phyloP scores from a whole-genome alignment of 2,329 filamentous ascomycete genomes.

The Colletotrichum incanum region DNA sequence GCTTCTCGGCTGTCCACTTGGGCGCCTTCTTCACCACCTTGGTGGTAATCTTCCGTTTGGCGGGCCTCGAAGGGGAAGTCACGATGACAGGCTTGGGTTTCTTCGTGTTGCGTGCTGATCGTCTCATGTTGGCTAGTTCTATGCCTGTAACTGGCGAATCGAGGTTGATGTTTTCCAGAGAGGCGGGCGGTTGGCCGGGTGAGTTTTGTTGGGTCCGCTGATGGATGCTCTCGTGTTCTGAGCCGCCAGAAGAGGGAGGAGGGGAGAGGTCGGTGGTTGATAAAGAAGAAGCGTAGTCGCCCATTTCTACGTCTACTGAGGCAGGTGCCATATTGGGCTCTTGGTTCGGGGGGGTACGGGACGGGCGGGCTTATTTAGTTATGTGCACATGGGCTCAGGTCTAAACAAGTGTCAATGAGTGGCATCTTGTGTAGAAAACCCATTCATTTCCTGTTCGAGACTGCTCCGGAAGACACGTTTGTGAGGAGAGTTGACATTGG shows the following conservation, averaged over 20 bases:
- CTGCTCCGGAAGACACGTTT: not conserved
- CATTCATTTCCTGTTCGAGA: not conserved
- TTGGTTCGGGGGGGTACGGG: not conserved
- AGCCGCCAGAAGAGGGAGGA: constrained; percentile 11
- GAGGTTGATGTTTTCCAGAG: constrained; percentile 17
- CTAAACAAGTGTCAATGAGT: not conserved
- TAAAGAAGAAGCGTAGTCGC: constrained; percentile 17
- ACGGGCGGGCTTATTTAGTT: not conserved
- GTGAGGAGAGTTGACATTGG: not conserved
- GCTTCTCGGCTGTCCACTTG: constrained; percentile 55
- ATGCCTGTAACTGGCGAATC: not conserved
- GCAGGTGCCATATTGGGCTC: constrained; percentile 30
- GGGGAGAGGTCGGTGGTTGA: constrained; percentile 23
- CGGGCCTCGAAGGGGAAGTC: constrained; percentile 9
- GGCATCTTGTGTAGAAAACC: not conserved
- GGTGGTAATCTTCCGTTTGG: constrained; percentile 37
- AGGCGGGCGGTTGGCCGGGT: constrained; percentile 4
- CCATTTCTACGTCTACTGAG: constrained; percentile 39
- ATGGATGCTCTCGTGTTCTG: not conserved
- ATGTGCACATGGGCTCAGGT: not conserved
- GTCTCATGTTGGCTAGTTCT: constrained; percentile 26
- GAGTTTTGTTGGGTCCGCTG: not conserved
- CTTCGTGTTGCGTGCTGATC: constrained; percentile 30
- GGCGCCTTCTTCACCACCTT: constrained; percentile 49
- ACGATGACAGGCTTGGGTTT: constrained; percentile 24